phyloP scores from a whole-genome alignment of 176 grass and related monocot genomes.

The Oryza glaberrima region DNA sequence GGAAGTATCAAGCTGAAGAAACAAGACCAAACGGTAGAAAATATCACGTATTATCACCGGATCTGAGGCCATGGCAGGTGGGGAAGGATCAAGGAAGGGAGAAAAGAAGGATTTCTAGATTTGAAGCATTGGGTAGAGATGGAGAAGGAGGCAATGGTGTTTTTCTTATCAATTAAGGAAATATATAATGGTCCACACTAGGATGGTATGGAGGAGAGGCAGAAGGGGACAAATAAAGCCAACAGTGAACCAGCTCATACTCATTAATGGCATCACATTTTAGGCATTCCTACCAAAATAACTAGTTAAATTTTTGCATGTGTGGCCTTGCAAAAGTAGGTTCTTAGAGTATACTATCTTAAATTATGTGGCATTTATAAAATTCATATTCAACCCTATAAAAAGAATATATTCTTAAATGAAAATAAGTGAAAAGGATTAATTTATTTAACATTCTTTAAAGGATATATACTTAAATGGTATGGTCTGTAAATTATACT shows the following conservation, averaged over 20 bases:
- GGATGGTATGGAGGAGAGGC: background rate
- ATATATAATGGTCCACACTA: background rate
- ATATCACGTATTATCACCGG: constrained; percentile 32
- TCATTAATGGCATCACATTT: constrained; percentile 44
- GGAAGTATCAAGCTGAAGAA: constrained; percentile 46
- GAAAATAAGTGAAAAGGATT: background rate
- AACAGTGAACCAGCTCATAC: constrained; percentile 26
- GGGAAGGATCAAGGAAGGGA: background rate
- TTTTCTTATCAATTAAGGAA: constrained; percentile 10
- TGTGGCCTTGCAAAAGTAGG: background rate
- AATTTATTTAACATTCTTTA: background rate
- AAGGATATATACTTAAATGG: background rate
- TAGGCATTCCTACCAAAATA: background rate
- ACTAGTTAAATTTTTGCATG: background rate
- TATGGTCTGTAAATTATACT: background rate
- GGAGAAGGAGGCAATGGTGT: background rate
- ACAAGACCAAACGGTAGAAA: constrained; percentile 51
- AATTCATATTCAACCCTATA: background rate
- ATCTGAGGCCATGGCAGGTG: constrained; percentile 27
- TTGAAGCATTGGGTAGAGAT: background rate
- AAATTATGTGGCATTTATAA: background rate
- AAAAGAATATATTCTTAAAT: background rate
- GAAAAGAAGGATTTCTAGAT: background rate
- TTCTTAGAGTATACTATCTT: background rate
- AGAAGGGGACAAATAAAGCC: constrained; percentile 32